Conservation (phyloP, 2,329 filamentous ascomycete species). For the Botrytis aclada region DNA sequence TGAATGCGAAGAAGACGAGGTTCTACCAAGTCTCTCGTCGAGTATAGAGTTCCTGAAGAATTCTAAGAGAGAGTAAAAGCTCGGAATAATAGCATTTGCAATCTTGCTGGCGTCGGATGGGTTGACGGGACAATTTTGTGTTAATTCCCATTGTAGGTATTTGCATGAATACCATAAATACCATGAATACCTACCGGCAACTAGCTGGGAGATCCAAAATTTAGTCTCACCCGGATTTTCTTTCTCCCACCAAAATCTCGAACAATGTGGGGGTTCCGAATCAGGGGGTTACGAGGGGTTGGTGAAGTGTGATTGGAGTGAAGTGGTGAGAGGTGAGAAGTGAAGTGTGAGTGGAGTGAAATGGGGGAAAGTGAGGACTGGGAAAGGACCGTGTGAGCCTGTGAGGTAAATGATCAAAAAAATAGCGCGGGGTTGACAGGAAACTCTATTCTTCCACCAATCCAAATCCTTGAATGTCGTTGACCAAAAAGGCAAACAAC, state of each 20-base stretch:
- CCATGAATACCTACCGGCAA: neutral
- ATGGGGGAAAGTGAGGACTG: neutral
- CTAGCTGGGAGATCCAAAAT: neutral
- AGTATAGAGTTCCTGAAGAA: neutral
- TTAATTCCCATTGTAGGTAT: neutral
- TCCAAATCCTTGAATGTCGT: neutral
- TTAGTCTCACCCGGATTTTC: conserved; percentile 7
- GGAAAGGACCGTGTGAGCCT: neutral
- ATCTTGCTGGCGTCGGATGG: neutral
- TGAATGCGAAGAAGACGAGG: neutral
- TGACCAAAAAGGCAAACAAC: neutral
- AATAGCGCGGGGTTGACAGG: conserved; percentile 11
- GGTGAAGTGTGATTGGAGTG: neutral
- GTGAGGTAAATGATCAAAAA: conserved; percentile 5
- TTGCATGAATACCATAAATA: neutral
- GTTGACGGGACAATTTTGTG: too few species aligned
- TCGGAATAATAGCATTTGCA: neutral
- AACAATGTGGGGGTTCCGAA: conserved; percentile 5
- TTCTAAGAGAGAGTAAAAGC: neutral
- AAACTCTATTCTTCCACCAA: conserved; percentile 15
- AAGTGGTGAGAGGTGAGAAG: neutral
- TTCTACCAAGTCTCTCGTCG: neutral
- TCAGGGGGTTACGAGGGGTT: neutral
- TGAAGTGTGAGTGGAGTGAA: neutral
- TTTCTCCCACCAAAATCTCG: neutral